Base-by-base conservation (phyloP, 2,329 filamentous ascomycete species). In the Ophiostoma tasmaniense region DNA sequence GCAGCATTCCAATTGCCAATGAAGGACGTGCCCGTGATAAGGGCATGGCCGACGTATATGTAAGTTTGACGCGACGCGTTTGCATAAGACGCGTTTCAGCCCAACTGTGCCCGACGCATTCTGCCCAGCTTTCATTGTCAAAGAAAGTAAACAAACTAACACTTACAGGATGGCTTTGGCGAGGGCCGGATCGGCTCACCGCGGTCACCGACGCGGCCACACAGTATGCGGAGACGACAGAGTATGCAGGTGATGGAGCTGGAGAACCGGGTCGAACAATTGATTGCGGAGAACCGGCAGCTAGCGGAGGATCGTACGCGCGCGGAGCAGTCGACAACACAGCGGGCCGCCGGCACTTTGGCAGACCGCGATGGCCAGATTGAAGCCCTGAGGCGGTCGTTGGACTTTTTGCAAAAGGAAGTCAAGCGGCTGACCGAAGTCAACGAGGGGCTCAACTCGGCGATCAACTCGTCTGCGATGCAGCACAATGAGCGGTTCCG, bases 231-330 rank as follows among this genome's bases (percentile, higher is more conserved):
- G 75, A 93, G 94, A 77, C 91, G 94, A 77, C 95, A 97, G 80
- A 98, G 94, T 84, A 94, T 98, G 89, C 94, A 98, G 81, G 88
- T 94, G 68, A 88, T 98, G 71, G 94, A 99, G 75, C 88, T 99
- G 76, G 93, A 98, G 82, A 84, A 87, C 71, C 88, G 86, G 75
- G 85, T 99, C 74, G 92, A 97, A 74, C 90, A 94, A 78, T 84
- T 99, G 73, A 83, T 90, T 55, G 88, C 89, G 28, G 94, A 99
- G 78, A 98, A 98, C 76, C 88, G 89, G 69, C 81, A 87, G 71
- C 87, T 99, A 35, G 84, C 87, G 74, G 89, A 93, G 66, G 89
- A 91, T 64, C 89, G 89, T 74, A 79, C 84, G 67, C 85, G 86
- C 66, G 87, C 90, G 68, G 91, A 96, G 78, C 83, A 87, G 37